Base-by-base conservation (phyloP, 495 filamentous ascomycete species). In the Podospora appendiculata region DNA sequence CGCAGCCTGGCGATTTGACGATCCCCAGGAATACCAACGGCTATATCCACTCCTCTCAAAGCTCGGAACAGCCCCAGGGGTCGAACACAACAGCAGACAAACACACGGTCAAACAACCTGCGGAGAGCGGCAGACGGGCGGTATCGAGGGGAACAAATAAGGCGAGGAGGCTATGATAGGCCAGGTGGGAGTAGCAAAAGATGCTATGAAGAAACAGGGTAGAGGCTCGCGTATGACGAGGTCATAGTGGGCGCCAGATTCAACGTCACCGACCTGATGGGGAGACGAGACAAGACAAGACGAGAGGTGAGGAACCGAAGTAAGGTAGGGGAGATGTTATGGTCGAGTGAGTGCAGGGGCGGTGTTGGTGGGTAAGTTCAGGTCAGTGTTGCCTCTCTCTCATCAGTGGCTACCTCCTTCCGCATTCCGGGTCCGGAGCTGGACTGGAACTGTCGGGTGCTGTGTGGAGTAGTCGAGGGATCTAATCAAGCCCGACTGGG, bases 161-260 rank as follows among this genome's bases (percentile, higher is more conserved):
- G 43, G 19, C 9, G 9, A n/a, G 17, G 8, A 32, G 3, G 17
- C 2, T 32, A 25, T 45, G 25, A 14, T 44, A 6, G 41, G 16
- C 13, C 3, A 8, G 16, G 17, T 12, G n/a, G 11, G 11, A 32
- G 35, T 19, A 34, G 44, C 13, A 11, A 41, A 42, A 39, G 8
- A 17, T 41, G 38, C 48, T 52, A 56, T 41, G 58, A 59, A 18
- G 48, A 58, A 41, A 18, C 52, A 33, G 19, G 47, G 45, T 32
- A 34, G 45, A 34, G 38, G 39, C n/a, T n/a, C 16, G 49, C 42
- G 47, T 50, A 51, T 55, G 51, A 55, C 52, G 57, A 52, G 47
- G 54, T 54, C 58, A 64, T 61, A 51, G 49, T 54, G 56, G 47
- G 52, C 47, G 56, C 25, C 25, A 25, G 25, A 25, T 25, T 25